A percentile compares a stretch with the other conserved stretches of the same genome.
These are phyloP conservation scores for Fusarium ramigenum DNA, from an alignment of 2,329 filamentous ascomycete genomes.

Conservation along the genomic window DNA sequence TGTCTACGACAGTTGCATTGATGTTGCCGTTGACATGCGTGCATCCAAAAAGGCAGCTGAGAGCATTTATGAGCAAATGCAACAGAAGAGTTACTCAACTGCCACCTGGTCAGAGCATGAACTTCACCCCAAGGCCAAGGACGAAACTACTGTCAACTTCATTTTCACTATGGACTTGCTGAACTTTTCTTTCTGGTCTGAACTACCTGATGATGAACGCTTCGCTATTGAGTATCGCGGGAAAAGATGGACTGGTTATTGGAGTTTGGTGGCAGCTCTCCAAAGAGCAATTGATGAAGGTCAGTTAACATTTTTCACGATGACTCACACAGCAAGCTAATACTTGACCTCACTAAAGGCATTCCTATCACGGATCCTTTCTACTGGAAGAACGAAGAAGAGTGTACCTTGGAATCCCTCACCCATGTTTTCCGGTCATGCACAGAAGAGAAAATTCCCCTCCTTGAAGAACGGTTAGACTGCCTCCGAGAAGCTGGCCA, in stretches of 20 bases:
- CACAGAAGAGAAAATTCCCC: conserved; percentile 86
- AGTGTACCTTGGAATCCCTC: conserved; percentile 79
- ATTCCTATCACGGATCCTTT: conserved; percentile 89
- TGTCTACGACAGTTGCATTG: conserved; percentile 91
- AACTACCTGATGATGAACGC: conserved; percentile 71
- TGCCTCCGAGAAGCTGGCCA: conserved; percentile 86
- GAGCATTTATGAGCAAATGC: conserved; percentile 83
- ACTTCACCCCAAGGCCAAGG: conserved; percentile 84
- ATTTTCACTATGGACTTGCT: conserved; percentile 97
- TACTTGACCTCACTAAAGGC: conserved; percentile 54
- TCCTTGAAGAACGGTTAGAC: conserved; percentile 79
- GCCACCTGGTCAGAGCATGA: conserved; percentile 89
- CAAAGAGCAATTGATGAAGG: conserved; percentile 90
- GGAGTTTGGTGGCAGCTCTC: conserved; percentile 88
- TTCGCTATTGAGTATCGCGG: conserved; percentile 86
- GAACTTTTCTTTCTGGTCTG: conserved; percentile 98
- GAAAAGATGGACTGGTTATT: conserved; percentile 91
- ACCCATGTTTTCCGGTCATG: conserved; percentile 84
- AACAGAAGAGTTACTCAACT: conserved; percentile 82
- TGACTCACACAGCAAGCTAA: conserved; percentile 1
- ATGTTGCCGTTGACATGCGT: conserved; percentile 87
- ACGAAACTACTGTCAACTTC: conserved; percentile 84
- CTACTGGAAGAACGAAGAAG: conserved; percentile 83
- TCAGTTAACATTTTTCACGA: conserved; percentile 33
- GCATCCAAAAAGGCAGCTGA: conserved; percentile 85